Conservation (phyloP, 169 alveolate species). For the Cryptosporidium sp. region DNA sequence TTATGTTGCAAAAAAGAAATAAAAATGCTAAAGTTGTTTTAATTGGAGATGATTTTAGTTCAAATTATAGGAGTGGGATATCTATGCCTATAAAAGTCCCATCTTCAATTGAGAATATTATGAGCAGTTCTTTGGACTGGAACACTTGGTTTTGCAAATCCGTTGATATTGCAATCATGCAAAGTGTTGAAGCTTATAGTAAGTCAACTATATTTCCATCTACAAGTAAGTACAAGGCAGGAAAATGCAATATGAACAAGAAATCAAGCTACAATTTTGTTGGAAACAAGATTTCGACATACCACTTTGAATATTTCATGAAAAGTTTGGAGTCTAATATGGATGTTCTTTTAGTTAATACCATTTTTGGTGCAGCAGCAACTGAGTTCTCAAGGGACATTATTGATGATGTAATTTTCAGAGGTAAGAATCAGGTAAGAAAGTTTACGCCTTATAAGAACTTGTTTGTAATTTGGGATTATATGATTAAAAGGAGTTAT, state of each 20-base stretch:
- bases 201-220: constrained; percentile 20
- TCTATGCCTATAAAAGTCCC: constrained; percentile 51
- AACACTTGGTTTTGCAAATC: constrained; percentile 65
- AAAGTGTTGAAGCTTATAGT: constrained; percentile 61
- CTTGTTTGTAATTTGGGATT: constrained; percentile 56
- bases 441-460: constrained; percentile 53
- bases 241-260: constrained; percentile 43
- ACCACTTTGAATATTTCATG: constrained; percentile 52
- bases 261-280: constrained; percentile 17
- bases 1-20: constrained; percentile 26
- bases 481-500: constrained; percentile 48
- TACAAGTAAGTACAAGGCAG: constrained; percentile 42
- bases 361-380: constrained; percentile 73
- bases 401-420: constrained; percentile 63
- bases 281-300: constrained; percentile 29
- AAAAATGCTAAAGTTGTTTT: constrained; percentile 36
- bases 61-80: constrained; percentile 67
- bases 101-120: constrained; percentile 13
- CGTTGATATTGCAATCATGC: constrained; percentile 65
- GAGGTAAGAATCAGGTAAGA: constrained; percentile 29
- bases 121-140: constrained; percentile 53
- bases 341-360: constrained; percentile 55
- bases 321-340: constrained; percentile 63
- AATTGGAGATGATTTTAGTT: constrained; percentile 55
- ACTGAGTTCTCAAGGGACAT: constrained; percentile 71